Base-by-base conservation (phyloP, 192 early-diverging fungal genomes). In the Coemansia sp. region DNA sequence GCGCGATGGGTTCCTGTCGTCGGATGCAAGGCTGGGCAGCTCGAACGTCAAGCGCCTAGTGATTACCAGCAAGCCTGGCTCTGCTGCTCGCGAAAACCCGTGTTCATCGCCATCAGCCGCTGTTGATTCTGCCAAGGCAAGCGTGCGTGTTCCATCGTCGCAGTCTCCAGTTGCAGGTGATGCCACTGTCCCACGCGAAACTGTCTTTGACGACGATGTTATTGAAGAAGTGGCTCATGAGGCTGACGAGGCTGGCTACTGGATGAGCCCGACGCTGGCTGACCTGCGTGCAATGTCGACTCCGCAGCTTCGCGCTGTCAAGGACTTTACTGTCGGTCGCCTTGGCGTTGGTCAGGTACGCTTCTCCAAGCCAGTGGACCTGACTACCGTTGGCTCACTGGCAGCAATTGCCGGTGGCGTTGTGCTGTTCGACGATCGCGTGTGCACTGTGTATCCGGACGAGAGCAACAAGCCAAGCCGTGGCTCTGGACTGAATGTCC, bases 401-500 rank as follows among this genome's bases (percentile, higher is more conserved):
- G 81, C 81, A 8, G 80, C 90, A 0, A 94, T 99, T 51, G 82
- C 89, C 12, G 97, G 91, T 21, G 67, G 72, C 10, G 83, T 94
- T 30, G 86, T 99, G n/a, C 59, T 87, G 19, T 84, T 99, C 24
- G 76, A 69, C 23, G 76, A 82, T 27, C 87, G 85, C 50, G 78
- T 81, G 37, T 82, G 84, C 67, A 84, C 77, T 2, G 90, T 99
- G 14, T 96, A 97, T 65, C 90, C 92, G 0, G 88, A 93, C 51
- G 87, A 92, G 39, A 62, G 63, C 18, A 73, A 76, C 38, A 94
- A 93, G 70, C 90, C 92, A 45, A 83, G 88, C 5, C 83, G 83
- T 22, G 97, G 97, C 9, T 62, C 84, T 58, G 93, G 93, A 7
- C 69, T 99, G 17, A 99, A 99, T 64, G 91, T 93, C 0, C 87